Percentiles rank a stretch among this genome's conserved stretches.
These are phyloP conservation scores for Paramecium octaurelia DNA, from an alignment of 73 alveolate genomes.

Conservation along the genomic window DNA sequence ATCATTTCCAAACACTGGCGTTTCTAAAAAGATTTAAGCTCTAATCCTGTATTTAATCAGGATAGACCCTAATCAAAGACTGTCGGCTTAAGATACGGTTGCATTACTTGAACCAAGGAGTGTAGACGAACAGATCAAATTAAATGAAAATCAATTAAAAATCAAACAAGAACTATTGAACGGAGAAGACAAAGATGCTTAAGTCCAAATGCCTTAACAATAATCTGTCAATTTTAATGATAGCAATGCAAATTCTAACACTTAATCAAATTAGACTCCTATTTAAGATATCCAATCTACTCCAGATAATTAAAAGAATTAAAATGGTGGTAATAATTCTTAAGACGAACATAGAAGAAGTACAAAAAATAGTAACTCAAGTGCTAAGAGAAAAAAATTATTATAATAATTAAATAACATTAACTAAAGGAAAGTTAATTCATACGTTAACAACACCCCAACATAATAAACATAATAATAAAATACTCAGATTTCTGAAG, in stretches of 20 bases:
- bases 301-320: neutral
- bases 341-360: slow-evolving; percentile 16
- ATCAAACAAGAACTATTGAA: neutral
- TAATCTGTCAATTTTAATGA: neutral
- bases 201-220: neutral
- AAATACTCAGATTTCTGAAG: neutral
- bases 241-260: neutral
- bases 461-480: neutral
- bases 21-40: slow-evolving; percentile 13
- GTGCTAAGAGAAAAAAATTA: neutral
- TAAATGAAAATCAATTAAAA: neutral
- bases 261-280: neutral
- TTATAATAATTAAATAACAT: neutral
- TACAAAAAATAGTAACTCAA: slow-evolving; percentile 4
- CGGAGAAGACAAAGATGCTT: neutral
- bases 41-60: neutral
- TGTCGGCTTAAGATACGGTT: neutral
- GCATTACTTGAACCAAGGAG: neutral
- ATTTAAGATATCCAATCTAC: neutral
- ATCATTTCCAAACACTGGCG: neutral
- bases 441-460: neutral
- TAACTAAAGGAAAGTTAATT: neutral
- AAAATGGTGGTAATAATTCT: neutral
- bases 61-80: neutral
- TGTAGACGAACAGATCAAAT: neutral